phyloP scores from a whole-genome alignment of 306 rosid species.

The Dryas drummondii region DNA sequence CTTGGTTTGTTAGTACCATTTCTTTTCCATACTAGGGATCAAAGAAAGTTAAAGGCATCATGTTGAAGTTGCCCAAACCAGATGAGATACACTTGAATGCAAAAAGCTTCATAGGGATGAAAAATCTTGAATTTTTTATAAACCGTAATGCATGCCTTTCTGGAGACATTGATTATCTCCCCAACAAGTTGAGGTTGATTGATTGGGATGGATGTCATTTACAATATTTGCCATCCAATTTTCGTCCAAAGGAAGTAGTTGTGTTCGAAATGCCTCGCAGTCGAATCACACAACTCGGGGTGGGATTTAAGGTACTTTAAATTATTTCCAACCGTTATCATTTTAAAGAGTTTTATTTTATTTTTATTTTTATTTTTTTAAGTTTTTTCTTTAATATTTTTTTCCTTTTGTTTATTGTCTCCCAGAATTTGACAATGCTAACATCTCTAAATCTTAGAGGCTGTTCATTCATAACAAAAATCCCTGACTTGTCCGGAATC shows the following conservation, averaged over 20 bases:
- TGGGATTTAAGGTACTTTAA: conserved; percentile 19
- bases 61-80: background rate
- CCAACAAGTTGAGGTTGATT: conserved; percentile 39
- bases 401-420: too few relatives aligned
- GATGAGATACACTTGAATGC: conserved; percentile 21
- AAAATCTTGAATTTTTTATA: too few relatives aligned
- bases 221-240: conserved; percentile 29
- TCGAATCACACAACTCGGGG: conserved; percentile 11
- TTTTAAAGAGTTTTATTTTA: too few relatives aligned
- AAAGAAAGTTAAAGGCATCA: too few relatives aligned
- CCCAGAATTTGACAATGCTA: background rate
- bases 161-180: too few relatives aligned
- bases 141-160: too few relatives aligned
- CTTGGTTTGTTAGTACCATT: conserved; percentile 29
- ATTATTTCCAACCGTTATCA: background rate
- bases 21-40: background rate
- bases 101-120: too few relatives aligned
- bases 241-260: conserved; percentile 31
- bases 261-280: conserved; percentile 32
- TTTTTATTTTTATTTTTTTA: too few relatives aligned
- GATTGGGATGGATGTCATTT: conserved; percentile 37
- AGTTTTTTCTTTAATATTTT: background rate
- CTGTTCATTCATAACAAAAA: background rate
- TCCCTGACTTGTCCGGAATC: background rate
- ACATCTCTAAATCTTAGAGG: background rate